Evolutionary conservation across 257 asterid species (phyloP), one percentile per base, ranked within the genome.

Genomic region (Ajuga chamaepitys): DNA sequence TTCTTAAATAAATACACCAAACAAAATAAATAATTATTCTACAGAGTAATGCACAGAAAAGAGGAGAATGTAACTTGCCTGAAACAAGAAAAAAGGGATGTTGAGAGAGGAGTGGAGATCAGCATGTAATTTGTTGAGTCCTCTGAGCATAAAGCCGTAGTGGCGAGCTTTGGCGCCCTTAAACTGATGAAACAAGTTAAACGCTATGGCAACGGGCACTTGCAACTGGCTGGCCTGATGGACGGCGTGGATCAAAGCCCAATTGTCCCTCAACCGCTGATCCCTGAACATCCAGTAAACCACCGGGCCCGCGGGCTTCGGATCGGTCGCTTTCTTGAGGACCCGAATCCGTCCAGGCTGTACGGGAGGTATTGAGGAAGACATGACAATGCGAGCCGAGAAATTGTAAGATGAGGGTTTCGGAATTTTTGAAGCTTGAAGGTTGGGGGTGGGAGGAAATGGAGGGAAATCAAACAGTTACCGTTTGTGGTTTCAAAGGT

Each of bases 271-370:
- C 68, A 88, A 40, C 83, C 99, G 83, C 71, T 93, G 99, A 82
- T 93, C 97, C 71, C 99, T 83, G 79, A 93, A 93, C 99, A 93
- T 87, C 99, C 99, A 93, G 81, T 93, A 93, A 46, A 93, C 95
- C 20, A 94, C 97, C 48, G 99, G 99, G 6, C 97, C 99, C 13
- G 61, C 54, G 44, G 57, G 65, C 37, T 41, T 77, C 41, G 58
- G 67, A 48, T 57, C 71, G 50, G 67, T 20, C 6, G 79, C 86
- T 37, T 72, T 70, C 77, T 84, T 86, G 50, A 89, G 73, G 62
- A 86, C 67, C 78, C 95, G 85, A 71, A 94, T 75, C 72, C 99
- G 73, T 1, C 93, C 96, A 40, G 87, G 72, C 10, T 86, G 96
- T 37, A 94, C 82, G 34, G 88, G 77, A 5, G 84, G 78, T 20